Percentiles rank a stretch among this genome's conserved stretches.
Evolutionary conservation across 2,329 filamentous ascomycete species (phyloP).

Genomic region (Tolypocladium cylindrosporum): DNA sequence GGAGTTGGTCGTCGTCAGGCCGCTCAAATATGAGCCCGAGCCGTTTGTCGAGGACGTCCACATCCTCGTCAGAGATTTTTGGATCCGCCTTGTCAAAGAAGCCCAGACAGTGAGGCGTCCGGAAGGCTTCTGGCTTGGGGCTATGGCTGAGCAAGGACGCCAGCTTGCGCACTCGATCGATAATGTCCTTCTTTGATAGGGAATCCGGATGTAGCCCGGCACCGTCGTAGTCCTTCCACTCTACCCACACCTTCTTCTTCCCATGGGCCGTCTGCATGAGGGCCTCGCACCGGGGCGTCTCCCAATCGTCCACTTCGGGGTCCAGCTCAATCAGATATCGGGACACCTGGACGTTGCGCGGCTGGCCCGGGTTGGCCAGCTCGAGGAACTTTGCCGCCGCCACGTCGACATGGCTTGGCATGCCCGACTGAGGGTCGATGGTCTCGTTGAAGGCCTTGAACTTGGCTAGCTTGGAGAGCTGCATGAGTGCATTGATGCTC

Average conservation of each 20-base stretch:
- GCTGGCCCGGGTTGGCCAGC: slow-evolving; percentile 22
- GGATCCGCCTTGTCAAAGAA: slow-evolving; percentile 37
- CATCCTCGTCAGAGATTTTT: slow-evolving; percentile 22
- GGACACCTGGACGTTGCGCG: slow-evolving; percentile 22
- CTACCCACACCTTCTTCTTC: slow-evolving; percentile 33
- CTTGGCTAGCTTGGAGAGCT: slow-evolving; percentile 33
- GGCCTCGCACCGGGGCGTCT: slow-evolving; percentile 29
- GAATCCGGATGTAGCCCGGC: slow-evolving; percentile 23
- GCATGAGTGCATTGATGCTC: slow-evolving; percentile 28
- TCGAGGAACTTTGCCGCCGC: slow-evolving; percentile 27
- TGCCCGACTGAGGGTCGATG: slow-evolving; percentile 25
- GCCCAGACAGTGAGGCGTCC: slow-evolving; percentile 39
- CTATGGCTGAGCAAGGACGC: slow-evolving; percentile 36
- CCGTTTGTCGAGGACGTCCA: slow-evolving; percentile 29
- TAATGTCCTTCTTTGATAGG: slow-evolving; percentile 30
- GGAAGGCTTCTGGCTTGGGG: slow-evolving; percentile 37
- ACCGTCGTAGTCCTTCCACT: slow-evolving; percentile 38
- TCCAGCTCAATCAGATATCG: slow-evolving; percentile 23
- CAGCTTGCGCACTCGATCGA: slow-evolving; percentile 34
- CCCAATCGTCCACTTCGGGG: slow-evolving; percentile 19
- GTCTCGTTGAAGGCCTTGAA: slow-evolving; percentile 42
- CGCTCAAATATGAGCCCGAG: slow-evolving; percentile 46
- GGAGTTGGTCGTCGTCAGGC: slow-evolving; percentile 24
- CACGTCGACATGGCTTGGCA: slow-evolving; percentile 21
- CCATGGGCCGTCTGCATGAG: slow-evolving; percentile 23